Conservation (phyloP, 257 asterid genomes). For the Capsicum pubescens region DNA sequence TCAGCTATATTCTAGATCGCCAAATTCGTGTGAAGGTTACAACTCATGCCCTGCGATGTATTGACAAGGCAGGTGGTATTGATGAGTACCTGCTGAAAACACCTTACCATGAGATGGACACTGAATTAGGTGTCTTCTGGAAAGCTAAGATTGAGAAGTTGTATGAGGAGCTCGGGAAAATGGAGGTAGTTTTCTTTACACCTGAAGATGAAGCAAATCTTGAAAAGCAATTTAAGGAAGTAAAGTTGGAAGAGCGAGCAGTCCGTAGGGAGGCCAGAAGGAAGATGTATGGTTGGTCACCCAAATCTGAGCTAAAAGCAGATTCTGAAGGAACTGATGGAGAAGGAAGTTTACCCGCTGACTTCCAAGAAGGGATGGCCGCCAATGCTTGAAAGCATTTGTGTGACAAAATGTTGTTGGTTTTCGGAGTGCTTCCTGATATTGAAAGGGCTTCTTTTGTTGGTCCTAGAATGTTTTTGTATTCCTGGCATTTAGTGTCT, state of each 20-base stretch:
- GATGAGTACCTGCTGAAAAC: slow-evolving; percentile 94
- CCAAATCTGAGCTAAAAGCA: slow-evolving; percentile 44
- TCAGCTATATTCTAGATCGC: slow-evolving; percentile 89
- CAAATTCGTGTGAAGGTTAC: slow-evolving; percentile 83
- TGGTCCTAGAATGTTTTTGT: slow-evolving; percentile 9
- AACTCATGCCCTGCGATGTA: slow-evolving; percentile 93
- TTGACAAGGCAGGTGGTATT: slow-evolving; percentile 95
- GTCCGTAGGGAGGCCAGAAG: slow-evolving; percentile 76
- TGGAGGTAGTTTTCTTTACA: slow-evolving; percentile 85
- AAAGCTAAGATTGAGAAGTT: slow-evolving; percentile 83
- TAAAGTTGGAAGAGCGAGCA: slow-evolving; percentile 59
- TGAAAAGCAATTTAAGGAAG: slow-evolving; percentile 60
- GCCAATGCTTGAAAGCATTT: slow-evolving; percentile 61
- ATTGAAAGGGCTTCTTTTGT: slow-evolving; percentile 17
- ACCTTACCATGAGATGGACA: slow-evolving; percentile 88
- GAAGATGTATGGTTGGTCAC: slow-evolving; percentile 64
- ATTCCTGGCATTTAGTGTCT: slow-evolving; percentile 26
- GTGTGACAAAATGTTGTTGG: slow-evolving; percentile 6
- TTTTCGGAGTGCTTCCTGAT: slow-evolving; percentile 10
- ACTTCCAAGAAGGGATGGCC: slow-evolving; percentile 55
- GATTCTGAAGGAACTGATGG: slow-evolving; percentile 41
- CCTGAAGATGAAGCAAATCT: slow-evolving; percentile 77
- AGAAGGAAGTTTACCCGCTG: slow-evolving; percentile 40
- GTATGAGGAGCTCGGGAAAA: slow-evolving; percentile 86
- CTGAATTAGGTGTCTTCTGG: slow-evolving; percentile 89